These are phyloP conservation scores for Salix udensis DNA, from an alignment of 345 rosid genomes.

Conservation along the genomic window DNA sequence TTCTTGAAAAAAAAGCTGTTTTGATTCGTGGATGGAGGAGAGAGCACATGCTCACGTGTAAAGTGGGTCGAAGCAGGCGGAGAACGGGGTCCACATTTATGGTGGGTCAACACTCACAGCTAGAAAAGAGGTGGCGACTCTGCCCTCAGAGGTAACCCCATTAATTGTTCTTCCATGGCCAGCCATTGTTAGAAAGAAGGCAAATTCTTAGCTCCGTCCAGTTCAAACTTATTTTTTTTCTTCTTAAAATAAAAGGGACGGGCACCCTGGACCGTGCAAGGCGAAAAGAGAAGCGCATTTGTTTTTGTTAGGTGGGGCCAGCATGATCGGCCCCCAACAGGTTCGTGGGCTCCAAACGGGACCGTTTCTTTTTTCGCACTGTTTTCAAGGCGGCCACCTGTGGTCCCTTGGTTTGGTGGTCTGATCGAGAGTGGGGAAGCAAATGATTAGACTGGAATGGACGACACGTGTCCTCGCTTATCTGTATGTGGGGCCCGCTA, in stretches of 20 bases:
- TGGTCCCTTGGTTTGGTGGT: conserved; percentile 60
- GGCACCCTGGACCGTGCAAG: conserved; percentile 33
- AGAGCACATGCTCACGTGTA: conserved; percentile 67
- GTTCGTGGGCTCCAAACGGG: conserved; percentile 9
- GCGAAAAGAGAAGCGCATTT: neutral
- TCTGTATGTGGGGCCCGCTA: conserved; percentile 15
- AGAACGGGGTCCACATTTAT: conserved; percentile 31
- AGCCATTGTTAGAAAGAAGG: too few species aligned
- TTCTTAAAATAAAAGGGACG: neutral
- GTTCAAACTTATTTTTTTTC: too few species aligned
- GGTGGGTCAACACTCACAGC: conserved; percentile 54
- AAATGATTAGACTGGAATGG: neutral
- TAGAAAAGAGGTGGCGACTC: neutral
- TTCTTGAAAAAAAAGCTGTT: neutral
- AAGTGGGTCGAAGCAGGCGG: conserved; percentile 39
- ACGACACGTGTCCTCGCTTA: conserved; percentile 24
- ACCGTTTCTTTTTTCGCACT: conserved; percentile 23
- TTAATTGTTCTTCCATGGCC: too few species aligned
- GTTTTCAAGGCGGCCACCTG: conserved; percentile 48
- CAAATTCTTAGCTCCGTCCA: too few species aligned
- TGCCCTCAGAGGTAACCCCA: too few species aligned
- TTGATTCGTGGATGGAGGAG: neutral
- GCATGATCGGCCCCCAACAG: conserved; percentile 30
- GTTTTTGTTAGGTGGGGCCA: conserved; percentile 14
- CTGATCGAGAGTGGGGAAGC: conserved; percentile 28